Evolutionary conservation across 129 eudicot genomes (phyloP), one percentile per base, ranked within the genome.

Genomic region (Saposhnikovia divaricata): DNA sequence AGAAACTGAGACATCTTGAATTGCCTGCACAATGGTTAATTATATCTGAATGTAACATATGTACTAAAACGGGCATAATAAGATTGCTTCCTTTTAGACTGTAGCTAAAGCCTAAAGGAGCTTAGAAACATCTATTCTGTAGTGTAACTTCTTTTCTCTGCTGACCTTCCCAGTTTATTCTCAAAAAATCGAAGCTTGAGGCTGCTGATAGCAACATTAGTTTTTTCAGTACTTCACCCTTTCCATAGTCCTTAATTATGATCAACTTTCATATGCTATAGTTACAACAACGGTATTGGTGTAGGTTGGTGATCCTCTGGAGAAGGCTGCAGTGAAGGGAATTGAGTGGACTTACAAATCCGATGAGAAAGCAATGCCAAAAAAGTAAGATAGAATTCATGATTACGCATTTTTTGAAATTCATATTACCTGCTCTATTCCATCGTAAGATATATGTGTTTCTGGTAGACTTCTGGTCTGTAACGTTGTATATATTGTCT

Each of bases 261-360:
- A 15, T 3, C 25, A n/a, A 66, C 69, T 76, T 43, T 55, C 5
- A 31, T 71, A 45, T 28, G 76, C 40, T 37, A 47, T 23, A 40
- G 55, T 72, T 74, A 27, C 47, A 79, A 48, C 14, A 42, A 42
- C 23, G 27, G 44, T 70, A 48, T 38, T 87, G 79, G 66, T 84
- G 77, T 85, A 95, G 97, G 99, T 95, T 63, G 99, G 99, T 80
- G 99, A 95, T 89, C 99, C 99, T 85, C 96, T 92, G 82, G 99
- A 95, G 88, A 92, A 95, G 87, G 99, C 99, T 84, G 99, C 99
- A 71, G 90, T 95, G 43, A 90, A 90, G 79, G 99, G 97, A 68
- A 95, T 95, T 78, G 96, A 95, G 47, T 95, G 99, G 99, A 86
- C 79, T 42, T 95, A 95, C 81, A 95, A 85, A 87, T 90, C 96